Evolutionary conservation across 2,329 filamentous ascomycete species (phyloP).

Genomic region (Herpotrichia juniperi): DNA sequence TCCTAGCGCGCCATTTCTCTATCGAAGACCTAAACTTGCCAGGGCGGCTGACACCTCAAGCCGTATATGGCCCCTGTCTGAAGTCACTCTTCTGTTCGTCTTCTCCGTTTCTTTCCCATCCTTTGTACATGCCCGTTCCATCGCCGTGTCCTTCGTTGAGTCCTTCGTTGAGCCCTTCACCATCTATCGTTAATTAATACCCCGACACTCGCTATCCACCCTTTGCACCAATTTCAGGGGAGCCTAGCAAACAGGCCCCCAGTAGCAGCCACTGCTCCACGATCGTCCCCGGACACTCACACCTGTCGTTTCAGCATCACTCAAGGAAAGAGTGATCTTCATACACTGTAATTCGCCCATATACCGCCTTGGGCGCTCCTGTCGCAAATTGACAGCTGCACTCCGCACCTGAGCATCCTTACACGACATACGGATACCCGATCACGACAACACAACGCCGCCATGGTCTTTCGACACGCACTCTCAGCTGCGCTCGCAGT

Average conservation of each 20-base stretch:
- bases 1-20: background rate
- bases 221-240: slow-evolving; percentile 18
- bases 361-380: slow-evolving; percentile 2
- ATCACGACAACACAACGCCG: slow-evolving; percentile 16
- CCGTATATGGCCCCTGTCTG: too few relatives aligned
- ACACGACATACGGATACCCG: slow-evolving; percentile 32
- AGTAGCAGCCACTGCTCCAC: slow-evolving; percentile 15
- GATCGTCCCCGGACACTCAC: slow-evolving; percentile 15
- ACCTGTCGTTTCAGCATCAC: slow-evolving; percentile 27
- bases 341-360: slow-evolving; percentile 6
- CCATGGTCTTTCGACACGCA: slow-evolving; percentile 36
- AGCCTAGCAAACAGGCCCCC: slow-evolving; percentile 14
- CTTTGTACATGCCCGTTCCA: background rate
- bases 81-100: slow-evolving; percentile 4
- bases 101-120: slow-evolving; percentile 7
- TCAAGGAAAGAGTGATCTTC: slow-evolving; percentile 11
- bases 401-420: slow-evolving; percentile 34
- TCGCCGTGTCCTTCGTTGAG: background rate
- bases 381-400: slow-evolving; percentile 33
- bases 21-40: slow-evolving; percentile 8
- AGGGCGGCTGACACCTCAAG: slow-evolving; percentile 15
- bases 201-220: slow-evolving; percentile 31
- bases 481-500: slow-evolving; percentile 36
- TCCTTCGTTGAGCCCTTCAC: slow-evolving; percentile 10
- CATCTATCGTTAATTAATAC: slow-evolving; percentile 19